Conservation (phyloP, 495 filamentous ascomycete species). For the Aspergillus affinis region DNA sequence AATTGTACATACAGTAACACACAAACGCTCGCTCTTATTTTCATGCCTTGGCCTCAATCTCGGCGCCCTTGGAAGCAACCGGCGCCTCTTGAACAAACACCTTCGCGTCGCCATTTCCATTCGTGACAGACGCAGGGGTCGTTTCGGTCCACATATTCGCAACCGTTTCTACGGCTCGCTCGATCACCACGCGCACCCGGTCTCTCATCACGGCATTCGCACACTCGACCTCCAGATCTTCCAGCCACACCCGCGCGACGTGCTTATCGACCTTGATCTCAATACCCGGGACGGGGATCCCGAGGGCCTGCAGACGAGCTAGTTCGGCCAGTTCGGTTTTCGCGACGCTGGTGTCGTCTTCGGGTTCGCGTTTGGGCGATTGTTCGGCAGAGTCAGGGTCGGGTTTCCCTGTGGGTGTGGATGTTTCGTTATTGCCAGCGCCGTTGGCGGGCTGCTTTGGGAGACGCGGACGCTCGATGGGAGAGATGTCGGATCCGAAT, state of each 20-base stretch:
- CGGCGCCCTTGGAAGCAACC: slow-evolving; percentile 23
- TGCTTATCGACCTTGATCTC: slow-evolving; percentile 86
- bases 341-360: slow-evolving; percentile 45
- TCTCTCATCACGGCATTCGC: slow-evolving; percentile 68
- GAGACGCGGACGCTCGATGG: slow-evolving; percentile 68
- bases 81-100: slow-evolving; percentile 17
- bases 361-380: slow-evolving; percentile 19
- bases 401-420: slow-evolving; percentile 16
- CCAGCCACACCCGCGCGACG: slow-evolving; percentile 85
- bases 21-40: neutral
- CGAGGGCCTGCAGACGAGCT: slow-evolving; percentile 70
- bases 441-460: slow-evolving; percentile 40
- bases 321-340: slow-evolving; percentile 61
- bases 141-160: slow-evolving; percentile 66
- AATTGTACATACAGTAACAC: slow-evolving; percentile 10
- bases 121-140: slow-evolving; percentile 16
- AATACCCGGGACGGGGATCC: slow-evolving; percentile 85
- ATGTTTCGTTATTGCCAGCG: slow-evolving; percentile 28
- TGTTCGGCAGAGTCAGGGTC: slow-evolving; percentile 24
- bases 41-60: slow-evolving; percentile 31
- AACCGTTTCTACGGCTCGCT: slow-evolving; percentile 87
- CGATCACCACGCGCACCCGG: slow-evolving; percentile 82
- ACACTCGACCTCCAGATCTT: slow-evolving; percentile 88
- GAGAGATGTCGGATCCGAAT: slow-evolving; percentile 76
- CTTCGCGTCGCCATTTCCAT: slow-evolving; percentile 24